phyloP scores from a whole-genome alignment of 2,329 filamentous ascomycete genomes.

The Botrytis byssoidea region DNA sequence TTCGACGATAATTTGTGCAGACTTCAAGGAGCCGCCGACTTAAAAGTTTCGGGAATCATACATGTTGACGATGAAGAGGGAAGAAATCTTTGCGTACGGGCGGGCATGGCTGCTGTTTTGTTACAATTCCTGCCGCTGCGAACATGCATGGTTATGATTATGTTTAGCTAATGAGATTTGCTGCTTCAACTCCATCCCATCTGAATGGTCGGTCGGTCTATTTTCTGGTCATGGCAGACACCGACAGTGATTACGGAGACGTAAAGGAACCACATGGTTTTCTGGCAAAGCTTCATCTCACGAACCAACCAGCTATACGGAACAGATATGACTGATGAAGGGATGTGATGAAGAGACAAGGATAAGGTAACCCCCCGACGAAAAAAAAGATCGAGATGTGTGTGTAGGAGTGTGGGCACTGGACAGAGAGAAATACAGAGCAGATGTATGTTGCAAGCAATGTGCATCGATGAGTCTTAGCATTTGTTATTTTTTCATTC shows the following conservation, averaged over 20 bases:
- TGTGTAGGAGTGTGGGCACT: not conserved
- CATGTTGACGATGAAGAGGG: conserved; percentile 32
- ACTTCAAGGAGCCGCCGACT: conserved; percentile 38
- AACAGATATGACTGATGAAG: not conserved
- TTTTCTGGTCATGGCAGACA: not conserved
- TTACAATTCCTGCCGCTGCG: conserved; percentile 3
- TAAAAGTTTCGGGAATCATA: conserved; percentile 34
- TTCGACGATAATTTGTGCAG: conserved; percentile 29
- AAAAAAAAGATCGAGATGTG: not conserved
- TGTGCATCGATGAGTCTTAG: conserved; percentile 9
- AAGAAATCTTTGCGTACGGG: conserved; percentile 27
- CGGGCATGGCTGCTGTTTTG: conserved; percentile 23
- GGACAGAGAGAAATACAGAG: not conserved
- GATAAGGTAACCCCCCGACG: not conserved
- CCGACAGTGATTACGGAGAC: not conserved
- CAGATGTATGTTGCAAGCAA: not conserved
- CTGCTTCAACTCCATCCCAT: not conserved
- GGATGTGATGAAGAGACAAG: not conserved
- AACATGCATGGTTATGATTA: not conserved
- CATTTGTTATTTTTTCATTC: not conserved
- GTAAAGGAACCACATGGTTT: not conserved
- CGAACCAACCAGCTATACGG: not conserved
- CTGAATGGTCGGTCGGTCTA: not conserved
- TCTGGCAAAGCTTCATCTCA: not conserved
- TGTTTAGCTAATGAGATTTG: conserved; percentile 4